phyloP scores from a whole-genome alignment of 2,329 filamentous ascomycete genomes.

The Colletotrichum sp. region DNA sequence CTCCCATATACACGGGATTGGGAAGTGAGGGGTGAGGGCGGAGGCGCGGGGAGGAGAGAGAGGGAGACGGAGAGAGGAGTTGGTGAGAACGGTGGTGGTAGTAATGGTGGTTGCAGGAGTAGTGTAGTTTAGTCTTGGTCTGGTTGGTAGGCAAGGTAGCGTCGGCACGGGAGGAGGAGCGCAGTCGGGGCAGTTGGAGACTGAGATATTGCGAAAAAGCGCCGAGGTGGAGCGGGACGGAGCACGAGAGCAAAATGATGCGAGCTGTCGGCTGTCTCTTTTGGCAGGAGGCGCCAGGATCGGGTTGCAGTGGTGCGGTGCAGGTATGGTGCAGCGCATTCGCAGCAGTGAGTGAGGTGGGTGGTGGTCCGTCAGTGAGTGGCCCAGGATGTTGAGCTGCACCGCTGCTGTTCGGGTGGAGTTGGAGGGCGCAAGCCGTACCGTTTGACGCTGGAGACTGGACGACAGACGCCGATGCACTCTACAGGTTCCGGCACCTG shows the following conservation, averaged over 20 bases:
- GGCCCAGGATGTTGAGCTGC: neutral
- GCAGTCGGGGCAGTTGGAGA: conserved; percentile 17
- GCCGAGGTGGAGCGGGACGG: conserved; percentile 21
- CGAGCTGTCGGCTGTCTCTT: conserved; percentile 16
- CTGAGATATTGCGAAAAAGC: conserved; percentile 22
- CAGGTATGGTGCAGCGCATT: neutral
- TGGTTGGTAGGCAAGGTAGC: neutral
- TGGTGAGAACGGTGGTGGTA: neutral
- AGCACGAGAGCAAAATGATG: conserved; percentile 23
- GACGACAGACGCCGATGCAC: neutral
- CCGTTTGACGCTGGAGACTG: neutral
- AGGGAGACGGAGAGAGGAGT: neutral
- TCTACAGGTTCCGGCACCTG: neutral
- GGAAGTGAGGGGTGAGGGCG: conserved; percentile 25
- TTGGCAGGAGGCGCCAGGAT: conserved; percentile 10
- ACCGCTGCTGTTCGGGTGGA: conserved; percentile 1
- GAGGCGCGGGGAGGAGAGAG: neutral
- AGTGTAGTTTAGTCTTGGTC: neutral
- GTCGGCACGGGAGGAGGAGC: neutral
- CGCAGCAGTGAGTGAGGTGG: neutral
- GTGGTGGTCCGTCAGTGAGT: neutral
- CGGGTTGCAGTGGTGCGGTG: neutral
- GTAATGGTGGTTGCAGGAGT: neutral
- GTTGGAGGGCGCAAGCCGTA: neutral
- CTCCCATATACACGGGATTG: conserved; percentile 15